Conservation (phyloP, 441 rosid species). For the Croton setiger region DNA sequence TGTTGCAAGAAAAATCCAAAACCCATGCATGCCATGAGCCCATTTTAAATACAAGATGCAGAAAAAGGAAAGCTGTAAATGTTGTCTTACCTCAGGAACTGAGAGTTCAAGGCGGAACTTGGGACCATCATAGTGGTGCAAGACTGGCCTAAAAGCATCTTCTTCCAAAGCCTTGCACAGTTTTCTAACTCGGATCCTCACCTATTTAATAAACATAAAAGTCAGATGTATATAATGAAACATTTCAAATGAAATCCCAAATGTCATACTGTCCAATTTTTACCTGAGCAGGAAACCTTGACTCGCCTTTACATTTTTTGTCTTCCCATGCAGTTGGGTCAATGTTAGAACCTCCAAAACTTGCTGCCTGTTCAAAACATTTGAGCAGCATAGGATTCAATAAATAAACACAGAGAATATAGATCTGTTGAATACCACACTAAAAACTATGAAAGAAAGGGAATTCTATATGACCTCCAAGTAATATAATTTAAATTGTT, state of each 20-base stretch:
- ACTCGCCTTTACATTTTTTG: constrained; percentile 97
- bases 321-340: constrained; percentile 99
- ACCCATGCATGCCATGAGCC: neutral
- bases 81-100: constrained; percentile 78
- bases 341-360: constrained; percentile 96
- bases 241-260: neutral
- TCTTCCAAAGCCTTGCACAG: constrained; percentile 96
- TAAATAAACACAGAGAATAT: neutral
- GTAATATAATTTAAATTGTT: neutral
- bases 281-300: constrained; percentile 99
- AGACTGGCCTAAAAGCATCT: constrained; percentile 93
- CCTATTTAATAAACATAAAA: constrained; percentile 38
- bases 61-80: neutral
- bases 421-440: neutral
- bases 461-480: neutral
- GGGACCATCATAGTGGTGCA: constrained; percentile 98
- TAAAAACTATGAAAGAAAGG: neutral
- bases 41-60: neutral
- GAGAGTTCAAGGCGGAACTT: constrained; percentile 96
- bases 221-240: neutral
- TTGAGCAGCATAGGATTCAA: constrained; percentile 5
- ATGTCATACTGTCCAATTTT: constrained; percentile 4
- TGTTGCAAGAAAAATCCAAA: neutral
- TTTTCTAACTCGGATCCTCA: constrained; percentile 74
- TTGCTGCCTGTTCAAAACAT: constrained; percentile 57